A percentile compares a stretch with the other conserved stretches of the same genome.
Conservation (phyloP, 1,284 basidiomycete genomes). For the Tylopilus orsonianus region DNA sequence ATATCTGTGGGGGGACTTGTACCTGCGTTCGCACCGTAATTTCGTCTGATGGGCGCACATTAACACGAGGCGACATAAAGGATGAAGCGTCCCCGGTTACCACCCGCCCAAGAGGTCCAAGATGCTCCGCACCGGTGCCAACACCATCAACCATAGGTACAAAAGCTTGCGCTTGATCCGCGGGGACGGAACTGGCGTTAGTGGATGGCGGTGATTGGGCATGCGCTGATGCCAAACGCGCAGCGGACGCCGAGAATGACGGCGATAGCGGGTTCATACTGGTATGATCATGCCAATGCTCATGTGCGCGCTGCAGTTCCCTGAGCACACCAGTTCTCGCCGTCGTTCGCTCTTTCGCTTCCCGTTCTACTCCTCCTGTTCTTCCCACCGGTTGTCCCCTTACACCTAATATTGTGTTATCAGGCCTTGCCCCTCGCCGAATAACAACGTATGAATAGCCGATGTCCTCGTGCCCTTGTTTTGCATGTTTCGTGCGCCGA, state of each 20-base stretch:
- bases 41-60: conserved; percentile 20
- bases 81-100: conserved; percentile 18
- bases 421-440: conserved; percentile 73
- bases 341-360: conserved; percentile 31
- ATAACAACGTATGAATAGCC: conserved; percentile 92
- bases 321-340: conserved; percentile 24
- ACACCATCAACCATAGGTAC: conserved; percentile 43
- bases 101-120: conserved; percentile 22
- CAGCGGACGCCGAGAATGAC: conserved; percentile 16
- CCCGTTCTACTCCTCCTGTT: conserved; percentile 59
- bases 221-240: conserved; percentile 11
- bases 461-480: conserved; percentile 80
- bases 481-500: conserved; percentile 84
- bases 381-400: conserved; percentile 49
- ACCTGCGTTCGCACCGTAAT: conserved; percentile 14
- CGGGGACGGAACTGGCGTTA: conserved; percentile 25
- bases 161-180: conserved; percentile 40
- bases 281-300: conserved; percentile 18
- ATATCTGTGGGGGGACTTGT: conserved; percentile 7
- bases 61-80: conserved; percentile 29
- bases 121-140: conserved; percentile 15
- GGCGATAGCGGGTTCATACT: conserved; percentile 29
- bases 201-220: conserved; percentile 15
- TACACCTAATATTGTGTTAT: conserved; percentile 29
- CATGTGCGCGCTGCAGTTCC: conserved; percentile 26